Base-by-base conservation (phyloP, 2,329 filamentous ascomycete species). In the Harringtonia lauricola region DNA sequence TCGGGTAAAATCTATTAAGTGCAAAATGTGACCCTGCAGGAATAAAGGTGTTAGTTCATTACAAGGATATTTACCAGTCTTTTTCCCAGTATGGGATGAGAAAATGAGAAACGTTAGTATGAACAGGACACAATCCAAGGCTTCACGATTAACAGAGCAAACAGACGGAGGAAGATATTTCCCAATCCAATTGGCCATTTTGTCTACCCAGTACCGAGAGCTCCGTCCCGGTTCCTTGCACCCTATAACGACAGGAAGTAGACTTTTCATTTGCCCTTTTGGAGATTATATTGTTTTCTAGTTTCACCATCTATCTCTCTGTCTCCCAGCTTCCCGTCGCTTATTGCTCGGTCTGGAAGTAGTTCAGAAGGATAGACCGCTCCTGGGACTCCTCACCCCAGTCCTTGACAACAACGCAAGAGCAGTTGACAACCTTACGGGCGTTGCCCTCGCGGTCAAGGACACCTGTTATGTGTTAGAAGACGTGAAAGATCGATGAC, bases 381-480 rank as follows among this genome's bases (percentile, higher is more conserved):
- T 98, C 92, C 76, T 94, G 89, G 57, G 86, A 94, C 79, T 98
- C 92, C 81, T 96, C 92, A 80, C 92, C 92, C 92, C 92, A 98
- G 72, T 98, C 89, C 78, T 92, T 90, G 64, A 98, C 92, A 52
- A 98, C 92, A 63, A 98, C 92, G 79, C 92, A 96, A 65, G 90
- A 96, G 88, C 92, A 98, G 86, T 98, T 98, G 76, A 98, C 92
- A 59, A 98, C 90, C 84, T 98, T 98, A 73, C 92, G 86, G 63
- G 92, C 88, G 73, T 98, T 98, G 62, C 92, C 92, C 75, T 98
- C 92, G 65, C 92, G 90, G 77, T 98, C 92, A 62, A 98, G 82
- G 60, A 95, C 89, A 75, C 90, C 90, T 95, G 44, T 21, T 2
- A n/a, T 8, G 30, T 34, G 15, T n/a, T 15, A 21, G 13, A n/a